These are phyloP conservation scores for Solanum chmielewskii DNA, from an alignment of 257 asterid genomes.

Conservation along the genomic window DNA sequence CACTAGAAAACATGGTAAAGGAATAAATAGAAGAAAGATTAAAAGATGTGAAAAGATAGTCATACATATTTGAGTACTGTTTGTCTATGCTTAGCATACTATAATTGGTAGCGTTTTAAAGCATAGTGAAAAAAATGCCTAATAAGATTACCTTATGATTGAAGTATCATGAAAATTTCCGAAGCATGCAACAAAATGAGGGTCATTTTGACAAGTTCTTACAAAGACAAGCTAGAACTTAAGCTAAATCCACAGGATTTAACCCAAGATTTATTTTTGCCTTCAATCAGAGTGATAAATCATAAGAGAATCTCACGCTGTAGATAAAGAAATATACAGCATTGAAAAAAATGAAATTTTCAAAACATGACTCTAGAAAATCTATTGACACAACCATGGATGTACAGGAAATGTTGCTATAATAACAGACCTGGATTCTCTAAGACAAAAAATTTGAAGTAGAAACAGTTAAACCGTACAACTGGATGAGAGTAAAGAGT, in stretches of 20 bases:
- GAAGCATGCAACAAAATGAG: neutral
- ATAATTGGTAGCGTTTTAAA: neutral
- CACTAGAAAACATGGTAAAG: constrained; percentile 32
- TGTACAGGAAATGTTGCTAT: neutral
- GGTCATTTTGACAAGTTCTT: neutral
- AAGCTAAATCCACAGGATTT: neutral
- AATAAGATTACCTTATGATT: neutral
- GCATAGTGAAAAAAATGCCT: neutral
- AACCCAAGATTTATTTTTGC: neutral
- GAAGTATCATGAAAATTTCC: neutral
- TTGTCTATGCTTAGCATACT: neutral
- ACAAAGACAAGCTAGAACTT: neutral
- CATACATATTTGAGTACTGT: neutral
- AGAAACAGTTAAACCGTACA: constrained; percentile 29
- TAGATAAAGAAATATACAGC: neutral
- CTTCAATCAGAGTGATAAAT: neutral
- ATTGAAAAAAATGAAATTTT: neutral
- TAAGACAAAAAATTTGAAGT: neutral
- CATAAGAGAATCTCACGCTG: neutral
- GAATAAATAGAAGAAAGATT: constrained; percentile 3
- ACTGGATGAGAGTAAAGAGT: constrained; percentile 92
- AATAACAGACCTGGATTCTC: neutral
- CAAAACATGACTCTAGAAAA: neutral
- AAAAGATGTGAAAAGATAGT: neutral
- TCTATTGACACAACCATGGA: neutral